Conservation (phyloP, 1,139 yeast species). For the Pichia sp. region DNA sequence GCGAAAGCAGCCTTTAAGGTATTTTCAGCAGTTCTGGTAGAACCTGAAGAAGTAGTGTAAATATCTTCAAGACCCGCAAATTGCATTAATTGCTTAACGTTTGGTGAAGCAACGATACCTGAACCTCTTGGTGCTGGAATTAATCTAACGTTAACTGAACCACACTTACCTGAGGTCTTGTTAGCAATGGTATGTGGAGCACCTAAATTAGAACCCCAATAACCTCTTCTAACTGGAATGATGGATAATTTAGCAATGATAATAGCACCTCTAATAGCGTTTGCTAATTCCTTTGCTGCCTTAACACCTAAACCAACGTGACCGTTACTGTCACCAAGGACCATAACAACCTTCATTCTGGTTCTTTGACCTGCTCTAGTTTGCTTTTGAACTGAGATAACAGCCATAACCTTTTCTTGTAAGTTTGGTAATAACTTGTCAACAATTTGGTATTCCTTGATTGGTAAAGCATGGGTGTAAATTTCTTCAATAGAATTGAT, state of each 20-base stretch:
- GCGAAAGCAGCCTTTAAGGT: conserved; percentile 99
- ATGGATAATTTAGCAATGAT: conserved; percentile 97
- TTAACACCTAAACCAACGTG: conserved; percentile 99
- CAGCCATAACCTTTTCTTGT: conserved; percentile 99
- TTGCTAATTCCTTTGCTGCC: conserved; percentile 99
- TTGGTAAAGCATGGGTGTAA: conserved; percentile 98
- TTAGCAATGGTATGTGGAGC: conserved; percentile 98
- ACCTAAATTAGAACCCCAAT: conserved; percentile 99
- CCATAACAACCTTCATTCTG: conserved; percentile 99
- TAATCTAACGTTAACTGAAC: conserved; percentile 96
- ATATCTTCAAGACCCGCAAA: conserved; percentile 99
- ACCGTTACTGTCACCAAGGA: conserved; percentile 99
- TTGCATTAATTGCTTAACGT: conserved; percentile 97
- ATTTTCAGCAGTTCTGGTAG: conserved; percentile 99
- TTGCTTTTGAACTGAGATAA: conserved; percentile 99
- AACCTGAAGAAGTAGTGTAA: conserved; percentile 97
- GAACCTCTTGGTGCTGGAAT: conserved; percentile 99
- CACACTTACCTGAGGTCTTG: conserved; percentile 99
- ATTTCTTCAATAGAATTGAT: conserved; percentile 94
- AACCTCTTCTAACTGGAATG: conserved; percentile 99
- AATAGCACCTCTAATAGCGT: conserved; percentile 99
- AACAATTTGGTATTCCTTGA: conserved; percentile 98
- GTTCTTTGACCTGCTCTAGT: conserved; percentile 99
- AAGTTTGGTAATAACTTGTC: conserved; percentile 94
- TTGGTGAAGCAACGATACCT: conserved; percentile 99